phyloP scores from a whole-genome alignment of 1,284 basidiomycete species.

The Sanguinoderma infundibulare region DNA sequence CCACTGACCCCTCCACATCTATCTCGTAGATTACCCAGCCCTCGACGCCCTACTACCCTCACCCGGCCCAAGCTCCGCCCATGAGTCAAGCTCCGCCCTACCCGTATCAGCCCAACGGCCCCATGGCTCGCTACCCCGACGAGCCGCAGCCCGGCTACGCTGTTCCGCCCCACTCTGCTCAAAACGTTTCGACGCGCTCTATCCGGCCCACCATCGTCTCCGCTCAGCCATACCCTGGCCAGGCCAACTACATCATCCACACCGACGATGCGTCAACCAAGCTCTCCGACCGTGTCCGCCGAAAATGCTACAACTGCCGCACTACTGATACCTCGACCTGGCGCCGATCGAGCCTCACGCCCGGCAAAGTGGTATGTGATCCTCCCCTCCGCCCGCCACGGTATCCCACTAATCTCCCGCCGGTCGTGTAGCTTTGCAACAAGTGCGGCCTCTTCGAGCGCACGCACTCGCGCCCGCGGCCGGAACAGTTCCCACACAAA shows the following conservation, averaged over 20 bases:
- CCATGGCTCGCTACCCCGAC: constrained; percentile 35
- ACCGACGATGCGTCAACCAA: constrained; percentile 81
- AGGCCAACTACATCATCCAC: constrained; percentile 49
- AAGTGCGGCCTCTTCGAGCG: constrained; percentile 85
- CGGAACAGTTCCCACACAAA: constrained; percentile 82
- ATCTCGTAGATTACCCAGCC: constrained; percentile 32
- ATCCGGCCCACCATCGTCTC: constrained; percentile 35
- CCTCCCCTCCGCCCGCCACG: background rate
- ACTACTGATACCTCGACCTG: constrained; percentile 86
- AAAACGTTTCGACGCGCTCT: constrained; percentile 29
- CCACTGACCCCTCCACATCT: constrained; percentile 25
- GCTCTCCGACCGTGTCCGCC: constrained; percentile 72
- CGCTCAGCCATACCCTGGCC: constrained; percentile 41
- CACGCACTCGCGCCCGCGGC: constrained; percentile 75
- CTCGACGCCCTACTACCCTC: constrained; percentile 40
- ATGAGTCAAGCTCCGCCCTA: constrained; percentile 38
- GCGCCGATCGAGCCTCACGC: constrained; percentile 75
- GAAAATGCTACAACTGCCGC: constrained; percentile 81
- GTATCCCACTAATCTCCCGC: background rate
- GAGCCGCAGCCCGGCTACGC: constrained; percentile 27
- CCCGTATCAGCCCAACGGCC: constrained; percentile 37
- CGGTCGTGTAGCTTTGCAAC: constrained; percentile 70
- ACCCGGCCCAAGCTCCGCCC: constrained; percentile 36
- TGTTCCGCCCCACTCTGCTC: constrained; percentile 31
- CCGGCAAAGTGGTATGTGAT: constrained; percentile 76